Conservation (phyloP, 1,284 basidiomycete genomes). For the Gymnopus androsaceus region DNA sequence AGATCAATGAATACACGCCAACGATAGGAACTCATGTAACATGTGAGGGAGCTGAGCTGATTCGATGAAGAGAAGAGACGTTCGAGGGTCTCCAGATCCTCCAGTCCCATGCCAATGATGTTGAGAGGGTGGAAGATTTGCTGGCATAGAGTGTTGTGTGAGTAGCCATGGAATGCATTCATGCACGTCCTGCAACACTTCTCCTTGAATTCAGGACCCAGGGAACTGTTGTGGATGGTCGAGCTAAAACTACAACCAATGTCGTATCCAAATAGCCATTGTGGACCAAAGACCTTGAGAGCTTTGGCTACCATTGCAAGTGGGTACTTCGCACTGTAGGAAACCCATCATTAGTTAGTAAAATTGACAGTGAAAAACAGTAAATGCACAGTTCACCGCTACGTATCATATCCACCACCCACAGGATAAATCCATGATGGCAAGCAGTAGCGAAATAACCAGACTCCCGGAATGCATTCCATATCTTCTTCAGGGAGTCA, state of each 20-base stretch:
- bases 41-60: slow-evolving; percentile 25
- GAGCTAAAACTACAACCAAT: slow-evolving; percentile 33
- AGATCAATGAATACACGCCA: slow-evolving; percentile 27
- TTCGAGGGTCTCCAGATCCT: slow-evolving; percentile 36
- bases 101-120: slow-evolving; percentile 33
- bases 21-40: slow-evolving; percentile 28
- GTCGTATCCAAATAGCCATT: slow-evolving; percentile 34
- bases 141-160: slow-evolving; percentile 33
- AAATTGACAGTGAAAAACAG: slow-evolving; percentile 7
- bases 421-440: slow-evolving; percentile 34
- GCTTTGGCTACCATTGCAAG: slow-evolving; percentile 30
- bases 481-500: slow-evolving; percentile 30
- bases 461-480: slow-evolving; percentile 32
- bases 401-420: slow-evolving; percentile 35
- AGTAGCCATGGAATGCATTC: too few relatives aligned
- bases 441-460: slow-evolving; percentile 36
- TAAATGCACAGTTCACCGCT: slow-evolving; percentile 36
- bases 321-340: slow-evolving; percentile 36
- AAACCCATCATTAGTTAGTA: not conserved
- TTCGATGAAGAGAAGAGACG: slow-evolving; percentile 34
- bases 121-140: slow-evolving; percentile 31
- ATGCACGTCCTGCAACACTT: slow-evolving; percentile 5
- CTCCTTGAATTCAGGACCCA: slow-evolving; percentile 32
- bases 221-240: slow-evolving; percentile 29
- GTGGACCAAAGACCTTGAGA: slow-evolving; percentile 23